These are phyloP conservation scores for Pterocarpus santalinus DNA, from an alignment of 306 rosid genomes.

Conservation along the genomic window DNA sequence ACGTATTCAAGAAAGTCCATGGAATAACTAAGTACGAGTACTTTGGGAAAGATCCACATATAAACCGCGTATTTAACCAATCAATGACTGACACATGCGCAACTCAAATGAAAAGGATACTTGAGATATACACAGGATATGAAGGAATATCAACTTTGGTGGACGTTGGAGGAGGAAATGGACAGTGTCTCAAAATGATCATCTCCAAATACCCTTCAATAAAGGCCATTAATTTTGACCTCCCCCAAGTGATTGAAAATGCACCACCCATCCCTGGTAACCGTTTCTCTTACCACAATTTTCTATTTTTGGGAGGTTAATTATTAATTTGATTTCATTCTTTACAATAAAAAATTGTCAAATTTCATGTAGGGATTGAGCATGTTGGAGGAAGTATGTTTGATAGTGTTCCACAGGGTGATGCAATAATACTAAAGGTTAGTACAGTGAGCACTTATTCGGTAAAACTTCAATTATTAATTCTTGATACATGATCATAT, in stretches of 20 bases:
- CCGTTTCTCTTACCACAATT: neutral
- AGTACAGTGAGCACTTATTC: neutral
- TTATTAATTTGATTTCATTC: no score
- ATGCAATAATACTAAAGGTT: conserved; percentile 51
- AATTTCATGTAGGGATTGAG: conserved; percentile 39
- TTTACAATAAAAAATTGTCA: no score
- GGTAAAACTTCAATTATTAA: neutral
- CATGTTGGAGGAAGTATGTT: conserved; percentile 52
- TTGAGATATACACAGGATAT: conserved; percentile 31
- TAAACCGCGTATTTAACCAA: conserved; percentile 32
- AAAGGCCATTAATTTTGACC: conserved; percentile 36
- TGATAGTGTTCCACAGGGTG: conserved; percentile 47
- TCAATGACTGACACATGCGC: neutral
- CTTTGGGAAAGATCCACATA: neutral
- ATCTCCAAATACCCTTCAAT: conserved; percentile 39
- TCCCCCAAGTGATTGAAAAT: conserved; percentile 37
- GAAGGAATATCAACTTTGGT: conserved; percentile 35
- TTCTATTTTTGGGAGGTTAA: no score
- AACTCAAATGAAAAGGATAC: conserved; percentile 4
- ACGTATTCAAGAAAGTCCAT: conserved; percentile 31
- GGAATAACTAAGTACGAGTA: conserved; percentile 22
- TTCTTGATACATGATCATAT: neutral
- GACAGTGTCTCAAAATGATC: conserved; percentile 34
- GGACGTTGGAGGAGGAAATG: conserved; percentile 37
- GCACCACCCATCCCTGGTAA: conserved; percentile 25